Percentiles rank a stretch among this genome's conserved stretches.
Evolutionary conservation across 73 alveolate species (phyloP).

Genomic region (Uronychia setigera): DNA sequence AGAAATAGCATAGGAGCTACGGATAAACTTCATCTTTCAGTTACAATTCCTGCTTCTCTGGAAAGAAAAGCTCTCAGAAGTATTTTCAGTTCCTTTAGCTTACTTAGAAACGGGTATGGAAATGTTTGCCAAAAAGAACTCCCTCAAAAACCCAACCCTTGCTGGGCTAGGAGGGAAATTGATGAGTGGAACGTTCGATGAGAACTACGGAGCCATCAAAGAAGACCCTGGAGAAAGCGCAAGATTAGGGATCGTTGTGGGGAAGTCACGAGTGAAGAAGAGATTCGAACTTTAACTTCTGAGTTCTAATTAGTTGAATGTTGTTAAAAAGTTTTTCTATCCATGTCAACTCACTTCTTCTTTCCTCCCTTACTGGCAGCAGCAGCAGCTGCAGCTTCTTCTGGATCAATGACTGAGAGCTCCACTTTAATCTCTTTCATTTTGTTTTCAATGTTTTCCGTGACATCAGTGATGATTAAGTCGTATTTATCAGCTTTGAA

Average conservation of each 20-base stretch:
- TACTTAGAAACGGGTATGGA: not conserved
- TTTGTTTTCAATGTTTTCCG: slow-evolving; percentile 28
- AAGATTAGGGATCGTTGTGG: not conserved
- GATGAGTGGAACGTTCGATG: not conserved
- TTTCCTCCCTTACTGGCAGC: slow-evolving; percentile 41
- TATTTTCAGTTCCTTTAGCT: not conserved
- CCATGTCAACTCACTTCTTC: slow-evolving; percentile 23
- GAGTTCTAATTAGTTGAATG: no score
- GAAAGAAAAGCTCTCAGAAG: not conserved
- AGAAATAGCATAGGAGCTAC: not conserved
- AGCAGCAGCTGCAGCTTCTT: slow-evolving; percentile 34
- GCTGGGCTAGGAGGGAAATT: not conserved
- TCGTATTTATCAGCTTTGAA: slow-evolving; percentile 54
- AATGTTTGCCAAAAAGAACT: not conserved
- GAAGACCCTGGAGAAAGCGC: not conserved
- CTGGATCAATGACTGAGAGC: slow-evolving; percentile 49
- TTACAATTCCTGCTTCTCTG: not conserved
- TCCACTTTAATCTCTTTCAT: slow-evolving; percentile 32
- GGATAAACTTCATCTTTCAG: not conserved
- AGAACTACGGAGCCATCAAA: not conserved
- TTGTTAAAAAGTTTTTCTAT: not conserved
- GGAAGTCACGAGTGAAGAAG: not conserved
- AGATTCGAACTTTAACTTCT: not conserved
- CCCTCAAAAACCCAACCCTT: not conserved
- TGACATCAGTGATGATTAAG: slow-evolving; percentile 46